Base-by-base conservation (phyloP, 441 rosid genomes). In the Adansonia gregorii region DNA sequence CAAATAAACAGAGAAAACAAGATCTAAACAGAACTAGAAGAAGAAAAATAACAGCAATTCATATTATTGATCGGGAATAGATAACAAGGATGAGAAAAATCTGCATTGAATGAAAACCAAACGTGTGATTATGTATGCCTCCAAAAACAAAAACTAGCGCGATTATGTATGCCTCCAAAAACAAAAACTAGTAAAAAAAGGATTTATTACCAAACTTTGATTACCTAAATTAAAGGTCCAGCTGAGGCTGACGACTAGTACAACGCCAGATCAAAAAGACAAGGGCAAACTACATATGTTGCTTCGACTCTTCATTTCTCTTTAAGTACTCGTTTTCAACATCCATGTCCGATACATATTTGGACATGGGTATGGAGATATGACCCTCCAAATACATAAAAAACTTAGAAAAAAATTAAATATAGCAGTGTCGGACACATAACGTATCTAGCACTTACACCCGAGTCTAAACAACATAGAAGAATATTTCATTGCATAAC, bases 1-100 rank as follows among this genome's bases (percentile, higher is more conserved):
- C 81, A 78, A 80, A 74, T 22, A 20, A 66, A 49, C 59, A 17
- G 15, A 54, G 73, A 73, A 74, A 20, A 70, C 65, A 19, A 65
- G 64, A 17, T 24, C 19, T 6, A 1, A 67, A 35, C 20, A 49
- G 59, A 66, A 27, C n/a, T 61, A 61, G 43, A 63, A 63, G 19
- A 59, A 31, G 19, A 63, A 63, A 63, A 63, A 7, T 76, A 61
- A 76, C 27, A 67, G 60, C 64, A 72, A 17, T 39, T 55, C 75
- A 20, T 35, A 7, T 39, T 52, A 71, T 52, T 52, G 7, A 39
- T 54, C 3, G 27, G 64, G 51, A 9, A 39, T 19, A 2, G 43
- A 17, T n/a, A 51, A 64, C 35, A 20, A 65, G 58, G 24, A 52
- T 15, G 22, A 14, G n/a, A 15, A 76, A 56, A 66, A n/a, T 6